Evolutionary conservation across 202 grass and related monocot species (phyloP), one percentile per base, ranked within the genome.

Genomic region (Setaria italica): DNA sequence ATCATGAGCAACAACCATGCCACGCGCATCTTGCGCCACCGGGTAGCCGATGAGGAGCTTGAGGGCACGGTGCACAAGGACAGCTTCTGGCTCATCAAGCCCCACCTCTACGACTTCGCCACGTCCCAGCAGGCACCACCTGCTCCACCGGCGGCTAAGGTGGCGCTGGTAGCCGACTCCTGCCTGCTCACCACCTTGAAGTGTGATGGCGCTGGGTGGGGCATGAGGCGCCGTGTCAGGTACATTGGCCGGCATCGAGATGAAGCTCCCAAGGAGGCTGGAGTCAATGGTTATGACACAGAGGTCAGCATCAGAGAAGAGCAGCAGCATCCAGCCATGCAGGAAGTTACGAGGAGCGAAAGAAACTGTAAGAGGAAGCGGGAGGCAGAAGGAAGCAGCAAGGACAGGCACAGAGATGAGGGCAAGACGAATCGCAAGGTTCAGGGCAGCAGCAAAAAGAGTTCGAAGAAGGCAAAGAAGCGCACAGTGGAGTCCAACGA

Each of bases 1-100:
- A 86, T 95, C 81, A 95, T 95, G 93, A 95, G 93, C 90, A 87
- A 74, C 62, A 95, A 87, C 73, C 88, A 95, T 42, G 93, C 93
- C 8, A 78, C 84, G 4, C 89, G 87, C 74, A 95, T 95, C 60
- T 82, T 95, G 43, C 54, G 74, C 73, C 88, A 81, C 34, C 84
- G 12, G 19, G 78, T 95, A 62, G 73, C 86, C 4, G 78, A 78
- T 62, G 59, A 86, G 77, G 88, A 91, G 86, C 41, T 90, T 62
- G 13, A 76, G 9, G 43, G 74, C 13, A 57, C 68, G 57, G 87
- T 85, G 78, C 84, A 91, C 68, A 70, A 87, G 64, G 88, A 95
- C 72, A 92, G 84, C 62, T 92, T 95, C 88, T 95, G 90, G 93
- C 68, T 95, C 56, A 75, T 87, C 57, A 80, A 84, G 20, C 86